These are phyloP conservation scores for Sindora glabra DNA, from an alignment of 306 rosid genomes.

Conservation along the genomic window DNA sequence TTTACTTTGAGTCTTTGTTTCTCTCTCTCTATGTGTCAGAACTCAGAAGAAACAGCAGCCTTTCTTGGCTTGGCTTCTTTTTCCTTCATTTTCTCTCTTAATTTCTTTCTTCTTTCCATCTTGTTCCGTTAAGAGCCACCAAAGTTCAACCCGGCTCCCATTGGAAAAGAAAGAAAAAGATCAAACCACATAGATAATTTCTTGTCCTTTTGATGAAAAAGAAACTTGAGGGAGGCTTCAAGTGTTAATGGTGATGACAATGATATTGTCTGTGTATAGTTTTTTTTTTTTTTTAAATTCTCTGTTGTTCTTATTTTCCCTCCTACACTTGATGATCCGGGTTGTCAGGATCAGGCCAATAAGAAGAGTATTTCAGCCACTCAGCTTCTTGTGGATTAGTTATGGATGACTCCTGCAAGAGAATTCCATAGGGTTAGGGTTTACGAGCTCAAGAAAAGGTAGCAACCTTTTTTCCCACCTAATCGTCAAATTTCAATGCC, in stretches of 20 bases:
- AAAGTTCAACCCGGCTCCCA: too few relatives aligned
- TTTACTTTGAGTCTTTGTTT: conserved; percentile 47
- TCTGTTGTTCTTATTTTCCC: conserved; percentile 4
- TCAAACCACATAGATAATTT: conserved; percentile 31
- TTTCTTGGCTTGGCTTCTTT: too few relatives aligned
- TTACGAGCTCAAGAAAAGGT: conserved; percentile 1
- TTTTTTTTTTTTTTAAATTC: too few relatives aligned
- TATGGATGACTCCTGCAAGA: conserved; percentile 65
- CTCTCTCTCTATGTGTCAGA: conserved; percentile 32
- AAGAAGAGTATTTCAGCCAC: conserved; percentile 93
- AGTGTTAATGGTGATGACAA: conserved; percentile 36
- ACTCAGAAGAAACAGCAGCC: conserved; percentile 59
- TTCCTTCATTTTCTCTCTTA: conserved; percentile 15
- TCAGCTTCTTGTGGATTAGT: conserved; percentile 74
- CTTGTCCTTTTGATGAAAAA: conserved; percentile 35
- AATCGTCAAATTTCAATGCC: conserved; percentile 2
- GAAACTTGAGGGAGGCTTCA: conserved; percentile 42
- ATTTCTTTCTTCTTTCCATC: conserved; percentile 37
- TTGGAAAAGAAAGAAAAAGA: conserved; percentile 33
- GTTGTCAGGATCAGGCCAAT: conserved; percentile 90
- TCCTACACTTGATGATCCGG: conserved; percentile 68
- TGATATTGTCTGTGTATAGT: conserved; percentile 36
- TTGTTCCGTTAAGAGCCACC: conserved; percentile 40
- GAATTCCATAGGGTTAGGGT: conserved; percentile 32
- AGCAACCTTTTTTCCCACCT: too few relatives aligned